Conservation (phyloP, 805 yeast genomes). For the Myxozyma geophila region DNA sequence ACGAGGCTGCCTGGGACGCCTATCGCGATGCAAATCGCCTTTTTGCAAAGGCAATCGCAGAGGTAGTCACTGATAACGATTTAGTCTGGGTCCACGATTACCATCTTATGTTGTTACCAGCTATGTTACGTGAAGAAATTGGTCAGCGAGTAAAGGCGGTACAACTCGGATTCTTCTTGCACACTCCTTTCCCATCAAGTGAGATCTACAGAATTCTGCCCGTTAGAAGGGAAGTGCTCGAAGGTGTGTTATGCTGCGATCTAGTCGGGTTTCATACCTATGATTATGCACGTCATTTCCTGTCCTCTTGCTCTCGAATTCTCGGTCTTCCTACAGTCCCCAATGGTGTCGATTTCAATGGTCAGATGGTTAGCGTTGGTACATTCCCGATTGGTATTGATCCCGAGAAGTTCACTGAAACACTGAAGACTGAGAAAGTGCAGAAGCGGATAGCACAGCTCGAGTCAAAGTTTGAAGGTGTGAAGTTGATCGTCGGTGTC, state of each 20-base stretch:
- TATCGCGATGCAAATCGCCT: conserved; percentile 87
- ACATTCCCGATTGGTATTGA: conserved; percentile 99
- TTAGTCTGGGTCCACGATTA: conserved; percentile 98
- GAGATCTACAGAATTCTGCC: conserved; percentile 96
- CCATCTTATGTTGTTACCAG: conserved; percentile 93
- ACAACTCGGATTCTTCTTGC: conserved; percentile 89
- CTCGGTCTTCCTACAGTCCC: conserved; percentile 84
- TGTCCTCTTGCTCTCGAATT: conserved; percentile 85
- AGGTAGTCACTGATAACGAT: conserved; percentile 77
- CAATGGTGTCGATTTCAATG: conserved; percentile 80
- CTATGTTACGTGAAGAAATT: conserved; percentile 72
- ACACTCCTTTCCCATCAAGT: conserved; percentile 97
- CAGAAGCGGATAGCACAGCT: conserved; percentile 66
- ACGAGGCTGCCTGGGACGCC: conserved; percentile 97
- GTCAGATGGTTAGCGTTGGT: conserved; percentile 81
- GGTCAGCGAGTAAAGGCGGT: conserved; percentile 56
- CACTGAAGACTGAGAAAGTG: conserved; percentile 67
- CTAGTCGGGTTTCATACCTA: conserved; percentile 98
- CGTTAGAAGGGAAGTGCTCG: conserved; percentile 87
- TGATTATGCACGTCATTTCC: conserved; percentile 95
- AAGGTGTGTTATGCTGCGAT: conserved; percentile 92
- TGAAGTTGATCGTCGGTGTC: conserved; percentile 92
- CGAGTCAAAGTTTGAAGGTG: conserved; percentile 67
- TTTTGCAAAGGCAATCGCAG: conserved; percentile 76
- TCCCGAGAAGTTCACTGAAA: conserved; percentile 85